Base-by-base conservation (phyloP, 805 yeast genomes). In the Lipomyces oligophaga region DNA sequence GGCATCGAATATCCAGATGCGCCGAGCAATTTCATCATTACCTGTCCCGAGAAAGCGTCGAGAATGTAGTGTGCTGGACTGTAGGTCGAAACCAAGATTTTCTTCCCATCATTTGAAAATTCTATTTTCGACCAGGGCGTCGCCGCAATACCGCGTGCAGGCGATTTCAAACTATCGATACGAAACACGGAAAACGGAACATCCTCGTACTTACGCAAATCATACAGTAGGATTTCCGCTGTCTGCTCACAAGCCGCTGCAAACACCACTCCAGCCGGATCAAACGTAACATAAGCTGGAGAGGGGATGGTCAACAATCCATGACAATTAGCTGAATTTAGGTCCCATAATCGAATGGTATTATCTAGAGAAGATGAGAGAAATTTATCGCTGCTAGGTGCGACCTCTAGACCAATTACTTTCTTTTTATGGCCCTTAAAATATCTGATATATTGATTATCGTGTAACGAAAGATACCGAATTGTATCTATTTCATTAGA, bases 281-380 rank as follows among this genome's bases (percentile, higher is more conserved):
- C 97, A 57, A 80, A 77, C 0, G 93, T 84, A 10, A 82, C 70
- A 22, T 79, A 65, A 3, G 74, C 66, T 7, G 85, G 80, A 11
- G 73, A 71, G 13, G 78, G 75, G 30, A 76, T 71, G 19, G 77
- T 78, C 20, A 81, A 60, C 3, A 74, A 66, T 0, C 94, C 93
- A 47, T 77, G 80, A 16, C 83, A 77, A 47, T 77, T 73, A 1
- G 85, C 71, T 0, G 83, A 71, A 55, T 90, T 70, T 21, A 84
- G 63, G 66, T 93, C 97, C 98, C 98, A 93, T 5, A 85, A 57
- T 54, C 93, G 77, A 1, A 88, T 84, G 0, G 95, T 79, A 43
- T 81, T 76, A 63, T 93, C 98, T 46, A 76, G 63, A 0, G 95
- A 76, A 0, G 89, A 73, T 34, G 85, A 79, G 7, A 85, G 58